Base-by-base conservation (phyloP, 495 filamentous ascomycete genomes). In the Hypoxylon cercidicola region DNA sequence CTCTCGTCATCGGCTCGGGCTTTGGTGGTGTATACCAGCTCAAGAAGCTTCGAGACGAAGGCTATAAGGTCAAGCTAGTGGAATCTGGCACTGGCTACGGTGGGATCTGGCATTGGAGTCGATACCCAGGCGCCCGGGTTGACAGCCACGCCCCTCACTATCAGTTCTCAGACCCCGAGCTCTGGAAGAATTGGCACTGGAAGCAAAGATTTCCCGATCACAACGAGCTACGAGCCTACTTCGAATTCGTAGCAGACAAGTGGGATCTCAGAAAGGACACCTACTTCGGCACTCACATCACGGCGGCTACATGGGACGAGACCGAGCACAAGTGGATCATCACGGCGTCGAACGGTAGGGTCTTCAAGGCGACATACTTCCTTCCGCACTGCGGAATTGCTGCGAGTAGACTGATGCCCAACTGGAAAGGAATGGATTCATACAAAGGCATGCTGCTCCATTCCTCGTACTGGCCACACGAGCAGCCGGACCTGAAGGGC, bases 391-490 rank as follows among this genome's bases (percentile, higher is more conserved):
- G 77, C 43, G 80, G 80, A 12, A 79, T 82, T 55, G 58, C 78
- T 3, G 73, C 77, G 5, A 81, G 72, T 10, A 44, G 71, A 18
- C 61, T 72, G n/a, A 21, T 67, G 8, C 85, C 86, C 0, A 68
- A 78, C 5, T 85, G 78, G 76, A 66, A 72, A n/a, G 85, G 85
- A 3, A 66, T 88, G 4, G 76, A 81, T 0, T 77, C 74, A 1
- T 90, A 84, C 77, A 73, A 79, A 18, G 86, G 87, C 3, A 39
- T 66, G 4, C 74, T 87, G 3, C 74, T 85, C 58, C 87, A 90
- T 55, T 80, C 86, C 0, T 82, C 84, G 1, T 80, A 82, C 71
- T 90, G 87, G 87, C 87, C 86, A 0, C 75, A 82, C 12, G 70
- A 80, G 4, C 69, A 72, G 10, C 72, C 85, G 30, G 73, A 84